Evolutionary conservation across 805 yeast genomes (phyloP).

Genomic region (Sugiyamaella mastotermitis): DNA sequence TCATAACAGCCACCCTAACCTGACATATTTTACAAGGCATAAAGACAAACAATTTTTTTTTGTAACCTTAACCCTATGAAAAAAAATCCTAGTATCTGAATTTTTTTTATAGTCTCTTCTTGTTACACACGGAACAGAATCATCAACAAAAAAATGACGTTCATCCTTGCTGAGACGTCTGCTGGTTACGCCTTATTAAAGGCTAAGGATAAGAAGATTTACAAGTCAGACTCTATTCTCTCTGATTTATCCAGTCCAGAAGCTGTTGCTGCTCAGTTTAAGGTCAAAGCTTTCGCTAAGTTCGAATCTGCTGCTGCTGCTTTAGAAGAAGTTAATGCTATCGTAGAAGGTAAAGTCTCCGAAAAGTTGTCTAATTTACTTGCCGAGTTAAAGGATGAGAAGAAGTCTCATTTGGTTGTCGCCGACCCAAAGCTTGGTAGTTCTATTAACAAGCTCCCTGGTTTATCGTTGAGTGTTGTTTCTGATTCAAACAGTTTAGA

Average conservation of each 20-base stretch:
- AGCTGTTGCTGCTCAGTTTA: constrained; percentile 79
- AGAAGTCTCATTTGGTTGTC: constrained; percentile 81
- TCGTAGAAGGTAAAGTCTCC: constrained; percentile 91
- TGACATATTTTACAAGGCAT: too few species aligned
- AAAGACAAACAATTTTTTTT: too few species aligned
- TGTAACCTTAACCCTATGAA: too few species aligned
- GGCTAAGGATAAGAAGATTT: constrained; percentile 95
- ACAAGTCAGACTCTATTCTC: constrained; percentile 70
- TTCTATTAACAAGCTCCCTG: constrained; percentile 85
- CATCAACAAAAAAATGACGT: constrained; percentile 27
- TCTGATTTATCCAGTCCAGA: constrained; percentile 77
- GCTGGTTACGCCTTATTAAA: constrained; percentile 98
- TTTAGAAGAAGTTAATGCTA: constrained; percentile 86
- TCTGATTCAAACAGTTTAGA: constrained; percentile 95
- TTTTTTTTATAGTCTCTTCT: too few species aligned
- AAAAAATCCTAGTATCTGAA: too few species aligned
- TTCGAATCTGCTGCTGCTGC: constrained; percentile 94
- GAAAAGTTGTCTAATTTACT: constrained; percentile 72
- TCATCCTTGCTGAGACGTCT: constrained; percentile 88
- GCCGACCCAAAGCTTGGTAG: constrained; percentile 95
- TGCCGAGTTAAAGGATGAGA: constrained; percentile 33
- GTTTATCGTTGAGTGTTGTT: constrained; percentile 78
- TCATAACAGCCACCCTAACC: too few species aligned
- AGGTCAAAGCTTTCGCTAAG: constrained; percentile 92
- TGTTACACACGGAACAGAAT: too few species aligned